These are phyloP conservation scores for Hansenula lynferdii DNA, from an alignment of 1,139 yeast genomes.

Conservation along the genomic window DNA sequence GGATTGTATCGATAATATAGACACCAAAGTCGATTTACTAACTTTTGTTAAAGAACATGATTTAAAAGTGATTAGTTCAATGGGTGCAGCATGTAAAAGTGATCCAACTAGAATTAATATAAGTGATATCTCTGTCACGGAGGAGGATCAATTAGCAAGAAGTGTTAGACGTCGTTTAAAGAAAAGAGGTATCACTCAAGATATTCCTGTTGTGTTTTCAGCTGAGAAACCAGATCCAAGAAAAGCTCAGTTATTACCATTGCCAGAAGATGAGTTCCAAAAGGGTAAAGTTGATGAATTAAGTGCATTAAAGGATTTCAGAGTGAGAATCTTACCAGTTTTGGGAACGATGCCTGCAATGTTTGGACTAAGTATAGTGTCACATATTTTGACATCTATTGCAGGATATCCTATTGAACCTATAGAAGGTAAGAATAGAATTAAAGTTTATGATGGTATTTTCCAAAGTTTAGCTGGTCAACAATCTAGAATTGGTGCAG, in stretches of 20 bases:
- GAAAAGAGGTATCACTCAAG: slow-evolving; percentile 66
- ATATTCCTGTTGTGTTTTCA: slow-evolving; percentile 86
- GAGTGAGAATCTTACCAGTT: slow-evolving; percentile 92
- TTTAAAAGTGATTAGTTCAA: slow-evolving; percentile 73
- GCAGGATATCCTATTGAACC: slow-evolving; percentile 89
- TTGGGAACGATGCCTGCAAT: slow-evolving; percentile 96
- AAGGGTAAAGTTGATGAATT: slow-evolving; percentile 85
- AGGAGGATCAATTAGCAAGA: slow-evolving; percentile 92
- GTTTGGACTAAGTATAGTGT: slow-evolving; percentile 87
- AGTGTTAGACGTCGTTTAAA: slow-evolving; percentile 80
- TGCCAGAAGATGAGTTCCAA: slow-evolving; percentile 72
- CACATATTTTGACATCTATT: slow-evolving; percentile 71
- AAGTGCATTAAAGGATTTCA: slow-evolving; percentile 80
- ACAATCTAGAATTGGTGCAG: slow-evolving; percentile 70
- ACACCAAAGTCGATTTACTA: slow-evolving; percentile 86
- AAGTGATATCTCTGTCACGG: slow-evolving; percentile 74
- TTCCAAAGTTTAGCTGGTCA: slow-evolving; percentile 85
- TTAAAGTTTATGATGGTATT: slow-evolving; percentile 77
- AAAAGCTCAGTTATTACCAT: slow-evolving; percentile 80
- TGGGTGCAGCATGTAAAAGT: slow-evolving; percentile 95
- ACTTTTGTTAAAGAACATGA: slow-evolving; percentile 60
- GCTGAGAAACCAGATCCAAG: slow-evolving; percentile 96
- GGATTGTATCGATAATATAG: slow-evolving; percentile 94
- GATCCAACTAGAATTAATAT: slow-evolving; percentile 79
- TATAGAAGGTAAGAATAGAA: slow-evolving; percentile 86